Evolutionary conservation across 148 eudicot genomes (phyloP).

Genomic region (Camellia japonica): DNA sequence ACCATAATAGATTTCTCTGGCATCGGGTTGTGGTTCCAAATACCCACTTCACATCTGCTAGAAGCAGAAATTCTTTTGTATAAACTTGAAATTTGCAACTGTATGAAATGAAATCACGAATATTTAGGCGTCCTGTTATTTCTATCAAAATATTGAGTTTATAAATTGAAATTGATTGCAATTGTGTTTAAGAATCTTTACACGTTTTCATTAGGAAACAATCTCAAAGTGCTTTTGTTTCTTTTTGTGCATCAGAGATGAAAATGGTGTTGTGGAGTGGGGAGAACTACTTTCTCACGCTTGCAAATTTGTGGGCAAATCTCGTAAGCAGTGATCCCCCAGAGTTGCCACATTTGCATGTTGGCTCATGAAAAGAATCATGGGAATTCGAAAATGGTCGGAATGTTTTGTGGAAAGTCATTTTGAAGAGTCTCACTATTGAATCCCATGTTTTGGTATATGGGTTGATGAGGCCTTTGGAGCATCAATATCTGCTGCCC

Average conservation of each 20-base stretch:
- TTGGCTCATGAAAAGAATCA: conserved; percentile 23
- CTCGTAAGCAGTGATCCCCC: conserved; percentile 62
- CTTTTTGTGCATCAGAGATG: conserved; percentile 36
- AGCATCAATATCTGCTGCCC: not conserved
- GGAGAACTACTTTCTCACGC: conserved; percentile 45
- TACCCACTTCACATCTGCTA: not conserved
- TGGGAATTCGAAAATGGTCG: not conserved
- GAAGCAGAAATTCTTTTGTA: not conserved
- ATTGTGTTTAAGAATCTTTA: not conserved
- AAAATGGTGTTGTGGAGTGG: conserved; percentile 58
- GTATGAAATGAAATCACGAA: not conserved
- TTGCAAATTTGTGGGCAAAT: conserved; percentile 86
- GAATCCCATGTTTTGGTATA: not conserved
- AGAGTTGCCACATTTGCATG: conserved; percentile 42
- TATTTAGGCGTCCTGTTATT: not conserved
- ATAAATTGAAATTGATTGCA: not conserved
- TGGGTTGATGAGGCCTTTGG: not conserved
- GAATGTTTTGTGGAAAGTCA: not conserved
- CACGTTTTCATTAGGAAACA: not conserved
- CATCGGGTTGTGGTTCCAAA: not conserved
- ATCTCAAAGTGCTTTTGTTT: not conserved
- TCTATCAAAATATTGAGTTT: not conserved
- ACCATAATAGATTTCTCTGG: not conserved
- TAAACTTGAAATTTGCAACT: not conserved
- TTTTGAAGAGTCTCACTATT: not conserved